Percentiles rank a stretch among this genome's conserved stretches.
These are phyloP conservation scores for Galeopsis tetrahit DNA, from an alignment of 257 asterid species.

Conservation along the genomic window DNA sequence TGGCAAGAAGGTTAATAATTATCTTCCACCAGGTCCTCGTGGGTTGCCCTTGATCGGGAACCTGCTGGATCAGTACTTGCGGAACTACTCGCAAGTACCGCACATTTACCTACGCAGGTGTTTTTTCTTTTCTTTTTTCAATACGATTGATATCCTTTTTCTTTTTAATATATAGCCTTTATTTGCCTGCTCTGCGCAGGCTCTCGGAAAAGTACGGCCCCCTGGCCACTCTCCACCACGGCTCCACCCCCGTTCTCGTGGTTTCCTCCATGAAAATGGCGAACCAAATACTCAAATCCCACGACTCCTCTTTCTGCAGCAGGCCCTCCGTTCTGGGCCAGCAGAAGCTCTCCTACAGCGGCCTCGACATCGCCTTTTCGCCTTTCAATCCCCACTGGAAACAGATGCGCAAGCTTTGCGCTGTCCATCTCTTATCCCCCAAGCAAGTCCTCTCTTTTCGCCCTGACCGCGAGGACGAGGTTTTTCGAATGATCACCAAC, in stretches of 20 bases:
- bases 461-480: conserved; percentile 39
- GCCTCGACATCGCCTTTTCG: conserved; percentile 44
- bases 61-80: conserved; percentile 28
- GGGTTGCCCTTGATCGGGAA: conserved; percentile 42
- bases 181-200: no score
- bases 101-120: no score
- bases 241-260: conserved; percentile 30
- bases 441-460: conserved; percentile 39
- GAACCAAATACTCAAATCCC: conserved; percentile 23
- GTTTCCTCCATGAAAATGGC: conserved; percentile 34
- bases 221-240: conserved; percentile 27
- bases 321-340: conserved; percentile 39
- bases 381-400: conserved; percentile 38
- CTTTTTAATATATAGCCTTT: no score
- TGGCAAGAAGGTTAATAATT: not conserved
- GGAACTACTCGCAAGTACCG: no score
- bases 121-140: no score
- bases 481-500: conserved; percentile 21
- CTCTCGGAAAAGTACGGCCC: conserved; percentile 38
- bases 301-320: conserved; percentile 36
- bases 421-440: conserved; percentile 34
- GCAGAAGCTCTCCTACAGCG: conserved; percentile 42
- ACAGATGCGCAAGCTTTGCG: conserved; percentile 34
- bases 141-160: no score
- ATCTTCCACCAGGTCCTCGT: conserved; percentile 12